Percentiles rank a stretch among this genome's conserved stretches.
These are phyloP conservation scores for Thalassiosira profunda DNA, from an alignment of 108 stramenopile genomes.

Conservation along the genomic window DNA sequence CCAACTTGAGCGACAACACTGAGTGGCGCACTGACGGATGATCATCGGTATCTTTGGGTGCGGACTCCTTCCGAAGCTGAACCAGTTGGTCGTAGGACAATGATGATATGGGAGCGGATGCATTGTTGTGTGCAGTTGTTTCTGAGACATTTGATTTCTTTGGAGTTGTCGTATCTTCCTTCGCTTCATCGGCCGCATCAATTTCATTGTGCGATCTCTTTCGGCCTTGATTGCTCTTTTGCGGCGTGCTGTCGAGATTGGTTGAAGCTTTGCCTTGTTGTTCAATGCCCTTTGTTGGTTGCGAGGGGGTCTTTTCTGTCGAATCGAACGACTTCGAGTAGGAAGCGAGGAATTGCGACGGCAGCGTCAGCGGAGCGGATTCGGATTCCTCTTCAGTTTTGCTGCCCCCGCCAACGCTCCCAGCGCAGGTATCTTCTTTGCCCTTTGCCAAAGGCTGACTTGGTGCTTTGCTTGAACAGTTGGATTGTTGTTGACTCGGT, in stretches of 20 bases:
- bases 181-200: background rate
- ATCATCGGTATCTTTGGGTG: background rate
- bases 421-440: background rate
- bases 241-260: background rate
- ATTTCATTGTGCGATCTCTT: background rate
- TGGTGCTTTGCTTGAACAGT: background rate
- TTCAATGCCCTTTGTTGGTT: background rate
- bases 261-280: background rate
- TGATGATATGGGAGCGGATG: conserved; percentile 4
- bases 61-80: background rate
- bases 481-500: background rate
- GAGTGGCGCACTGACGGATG: conserved; percentile 12
- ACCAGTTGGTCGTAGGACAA: conserved; percentile 9
- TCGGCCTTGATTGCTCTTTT: conserved; percentile 4
- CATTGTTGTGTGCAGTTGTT: background rate
- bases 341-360: conserved; percentile 16
- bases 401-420: background rate
- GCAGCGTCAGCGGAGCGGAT: conserved; percentile 19
- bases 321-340: conserved; percentile 27
- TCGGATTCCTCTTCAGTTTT: conserved; percentile 6
- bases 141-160: conserved; percentile 17
- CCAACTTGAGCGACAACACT: conserved; percentile 17
- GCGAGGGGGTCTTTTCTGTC: conserved; percentile 4
- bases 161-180: background rate
- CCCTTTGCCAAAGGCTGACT: background rate